Evolutionary conservation across 768 basidiomycete genomes (phyloP).

Genomic region (Amanita pseudoporphyria): DNA sequence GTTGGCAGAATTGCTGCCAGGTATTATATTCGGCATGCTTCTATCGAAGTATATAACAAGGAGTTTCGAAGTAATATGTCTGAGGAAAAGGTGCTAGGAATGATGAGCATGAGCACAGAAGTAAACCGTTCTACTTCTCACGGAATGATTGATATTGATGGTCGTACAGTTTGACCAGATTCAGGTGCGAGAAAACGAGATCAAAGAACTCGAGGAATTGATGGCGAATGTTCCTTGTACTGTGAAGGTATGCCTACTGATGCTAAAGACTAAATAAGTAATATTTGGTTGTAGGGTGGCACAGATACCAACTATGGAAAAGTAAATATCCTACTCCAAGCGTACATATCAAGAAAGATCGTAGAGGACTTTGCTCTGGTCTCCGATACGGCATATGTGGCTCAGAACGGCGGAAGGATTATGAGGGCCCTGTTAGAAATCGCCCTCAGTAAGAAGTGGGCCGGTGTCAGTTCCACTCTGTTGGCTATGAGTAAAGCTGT

Average conservation of each 20-base stretch:
- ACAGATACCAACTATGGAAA: conserved; percentile 54
- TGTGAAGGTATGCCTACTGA: conserved; percentile 47
- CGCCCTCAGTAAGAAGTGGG: conserved; percentile 89
- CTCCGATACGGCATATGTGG: conserved; percentile 89
- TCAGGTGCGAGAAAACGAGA: conserved; percentile 85
- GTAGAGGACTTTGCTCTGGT: conserved; percentile 94
- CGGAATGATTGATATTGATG: background rate
- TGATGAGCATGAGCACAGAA: conserved; percentile 90
- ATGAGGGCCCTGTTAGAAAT: conserved; percentile 93
- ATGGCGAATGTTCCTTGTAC: conserved; percentile 67
- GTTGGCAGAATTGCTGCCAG: conserved; percentile 94
- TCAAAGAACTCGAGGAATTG: conserved; percentile 69
- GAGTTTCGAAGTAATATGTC: conserved; percentile 76
- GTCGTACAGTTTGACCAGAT: conserved; percentile 79
- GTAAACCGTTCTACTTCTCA: conserved; percentile 27
- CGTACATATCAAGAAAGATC: conserved; percentile 69
- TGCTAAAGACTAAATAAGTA: background rate
- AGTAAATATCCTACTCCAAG: conserved; percentile 92
- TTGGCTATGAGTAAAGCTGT: conserved; percentile 91
- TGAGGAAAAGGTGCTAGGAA: conserved; percentile 82
- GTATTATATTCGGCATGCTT: conserved; percentile 85
- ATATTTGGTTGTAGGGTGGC: conserved; percentile 38
- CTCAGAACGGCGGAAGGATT: conserved; percentile 93
- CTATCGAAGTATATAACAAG: conserved; percentile 80
- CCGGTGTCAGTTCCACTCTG: conserved; percentile 65